phyloP scores from a whole-genome alignment of 2,329 filamentous ascomycete genomes.

The Thyridium curvatum region DNA sequence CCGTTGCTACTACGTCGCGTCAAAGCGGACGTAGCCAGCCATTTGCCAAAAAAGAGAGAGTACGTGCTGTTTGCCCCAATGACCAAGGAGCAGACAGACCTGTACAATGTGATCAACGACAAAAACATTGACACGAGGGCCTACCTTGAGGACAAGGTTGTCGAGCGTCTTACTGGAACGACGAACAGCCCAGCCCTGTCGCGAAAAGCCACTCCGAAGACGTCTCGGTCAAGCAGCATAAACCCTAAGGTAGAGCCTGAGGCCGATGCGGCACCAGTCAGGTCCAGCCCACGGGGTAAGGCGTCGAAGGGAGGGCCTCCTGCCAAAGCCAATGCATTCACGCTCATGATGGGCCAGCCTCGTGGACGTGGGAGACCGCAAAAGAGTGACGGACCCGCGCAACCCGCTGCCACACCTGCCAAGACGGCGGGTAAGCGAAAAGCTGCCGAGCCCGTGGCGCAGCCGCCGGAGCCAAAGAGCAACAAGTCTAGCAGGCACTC shows the following conservation, averaged over 20 bases:
- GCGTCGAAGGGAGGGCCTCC: slow-evolving; percentile 14
- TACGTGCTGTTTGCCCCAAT: slow-evolving; percentile 94
- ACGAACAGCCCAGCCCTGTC: slow-evolving; percentile 36
- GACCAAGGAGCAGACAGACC: slow-evolving; percentile 81
- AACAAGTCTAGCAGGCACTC: slow-evolving; percentile 68
- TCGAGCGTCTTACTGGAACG: slow-evolving; percentile 53
- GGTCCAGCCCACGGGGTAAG: slow-evolving; percentile 26
- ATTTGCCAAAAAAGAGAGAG: slow-evolving; percentile 92
- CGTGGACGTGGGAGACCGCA: slow-evolving; percentile 12
- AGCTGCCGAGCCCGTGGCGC: slow-evolving; percentile 20
- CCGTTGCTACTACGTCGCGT: slow-evolving; percentile 82
- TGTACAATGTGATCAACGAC: slow-evolving; percentile 65
- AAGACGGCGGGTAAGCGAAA: slow-evolving; percentile 28
- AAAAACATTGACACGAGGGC: slow-evolving; percentile 57
- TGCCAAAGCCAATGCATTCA: slow-evolving; percentile 38
- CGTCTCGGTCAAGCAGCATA: slow-evolving; percentile 32
- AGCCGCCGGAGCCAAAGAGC: slow-evolving; percentile 52
- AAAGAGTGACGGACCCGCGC: slow-evolving; percentile 15
- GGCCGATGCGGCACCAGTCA: slow-evolving; percentile 8
- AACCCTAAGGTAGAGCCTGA: slow-evolving; percentile 11
- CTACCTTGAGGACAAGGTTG: slow-evolving; percentile 76
- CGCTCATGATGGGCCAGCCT: slow-evolving; percentile 44
- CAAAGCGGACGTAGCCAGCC: slow-evolving; percentile 86
- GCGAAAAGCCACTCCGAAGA: slow-evolving; percentile 22
- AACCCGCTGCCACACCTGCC: slow-evolving; percentile 10